Evolutionary conservation across 2,329 filamentous ascomycete species (phyloP), one percentile per base, ranked within the genome.

Genomic region (Sporothrix phasma): DNA sequence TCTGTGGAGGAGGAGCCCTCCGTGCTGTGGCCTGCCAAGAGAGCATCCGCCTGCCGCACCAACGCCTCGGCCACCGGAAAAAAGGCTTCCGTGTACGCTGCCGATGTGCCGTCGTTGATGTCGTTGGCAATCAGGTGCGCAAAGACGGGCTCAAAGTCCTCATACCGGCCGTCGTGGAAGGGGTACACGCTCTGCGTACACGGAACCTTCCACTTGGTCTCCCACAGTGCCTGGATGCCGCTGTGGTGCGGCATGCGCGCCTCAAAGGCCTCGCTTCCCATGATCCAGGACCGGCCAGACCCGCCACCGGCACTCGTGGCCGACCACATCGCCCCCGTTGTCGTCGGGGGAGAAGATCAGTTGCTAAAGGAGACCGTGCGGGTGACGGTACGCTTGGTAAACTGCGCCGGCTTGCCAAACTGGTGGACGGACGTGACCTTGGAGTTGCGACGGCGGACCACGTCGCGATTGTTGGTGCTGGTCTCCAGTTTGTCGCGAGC

Each of bases 191-290:
- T 80, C 75, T 85, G 85, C 41, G 74, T 73, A 72, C 82, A 85
- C 79, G 85, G 85, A 68, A 81, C 77, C 74, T 86, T 86, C 88
- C 88, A 92, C 74, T 89, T 90, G 6, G 85, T 88, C 75, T 89
- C 86, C 88, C 89, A 92, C 31, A 89, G 75, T 10, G 80, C 80
- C 70, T 81, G 77, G 68, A 87, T 85, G 26, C 81, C 81, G 39
- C 79, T 76, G 68, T 86, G 82, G 70, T 87, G 85, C 22, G 84
- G 79, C 78, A 80, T 80, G 66, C 71, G 72, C 15, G 66, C 69
- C 70, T 78, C 74, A 70, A 77, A 80, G 47, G 74, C 75, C 67
- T 75, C 72, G 22, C 68, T 66, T 63, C 78, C 78, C 78, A 80
- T 79, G 54, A 74, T 71, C 78, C 78, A 80, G 13, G 73, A 43